Evolutionary conservation across 2,329 filamentous ascomycete genomes (phyloP).

Genomic region (Colletotrichum godetiae): DNA sequence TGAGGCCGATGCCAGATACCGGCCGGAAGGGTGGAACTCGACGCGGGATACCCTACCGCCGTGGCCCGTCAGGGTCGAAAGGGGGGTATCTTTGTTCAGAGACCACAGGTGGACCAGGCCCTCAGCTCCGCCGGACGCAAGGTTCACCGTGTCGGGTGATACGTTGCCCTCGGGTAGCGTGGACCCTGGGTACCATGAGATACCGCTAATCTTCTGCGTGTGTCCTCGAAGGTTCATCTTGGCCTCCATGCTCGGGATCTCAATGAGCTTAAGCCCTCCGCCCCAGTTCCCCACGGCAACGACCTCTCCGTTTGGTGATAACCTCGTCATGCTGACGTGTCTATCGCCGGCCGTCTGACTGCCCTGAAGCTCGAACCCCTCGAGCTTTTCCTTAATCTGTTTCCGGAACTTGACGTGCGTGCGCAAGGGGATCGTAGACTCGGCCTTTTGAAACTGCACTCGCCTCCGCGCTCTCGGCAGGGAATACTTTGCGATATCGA

Average conservation of each 20-base stretch:
- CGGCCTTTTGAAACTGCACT: conserved; percentile 80
- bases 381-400: conserved; percentile 83
- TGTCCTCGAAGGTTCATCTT: conserved; percentile 84
- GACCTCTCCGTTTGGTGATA: conserved; percentile 85
- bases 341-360: conserved; percentile 93
- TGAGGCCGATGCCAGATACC: conserved; percentile 90
- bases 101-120: conserved; percentile 92
- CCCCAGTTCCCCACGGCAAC: conserved; percentile 95
- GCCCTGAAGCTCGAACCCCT: conserved; percentile 89
- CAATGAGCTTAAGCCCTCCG: conserved; percentile 86
- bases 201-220: conserved; percentile 87
- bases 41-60: conserved; percentile 88
- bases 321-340: conserved; percentile 90
- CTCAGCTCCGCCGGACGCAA: conserved; percentile 92
- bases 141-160: conserved; percentile 79
- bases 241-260: conserved; percentile 84
- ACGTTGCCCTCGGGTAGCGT: conserved; percentile 79
- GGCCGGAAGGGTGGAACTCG: conserved; percentile 93
- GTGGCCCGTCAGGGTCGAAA: conserved; percentile 86
- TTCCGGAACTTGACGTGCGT: conserved; percentile 95
- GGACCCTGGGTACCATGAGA: conserved; percentile 89
- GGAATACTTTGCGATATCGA: conserved; percentile 84
- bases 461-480: conserved; percentile 84
- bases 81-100: conserved; percentile 83
- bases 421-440: conserved; percentile 84